A percentile compares a stretch with the other conserved stretches of the same genome.
phyloP scores from a whole-genome alignment of 2,329 filamentous ascomycete genomes.

The Alternaria triticimaculans region DNA sequence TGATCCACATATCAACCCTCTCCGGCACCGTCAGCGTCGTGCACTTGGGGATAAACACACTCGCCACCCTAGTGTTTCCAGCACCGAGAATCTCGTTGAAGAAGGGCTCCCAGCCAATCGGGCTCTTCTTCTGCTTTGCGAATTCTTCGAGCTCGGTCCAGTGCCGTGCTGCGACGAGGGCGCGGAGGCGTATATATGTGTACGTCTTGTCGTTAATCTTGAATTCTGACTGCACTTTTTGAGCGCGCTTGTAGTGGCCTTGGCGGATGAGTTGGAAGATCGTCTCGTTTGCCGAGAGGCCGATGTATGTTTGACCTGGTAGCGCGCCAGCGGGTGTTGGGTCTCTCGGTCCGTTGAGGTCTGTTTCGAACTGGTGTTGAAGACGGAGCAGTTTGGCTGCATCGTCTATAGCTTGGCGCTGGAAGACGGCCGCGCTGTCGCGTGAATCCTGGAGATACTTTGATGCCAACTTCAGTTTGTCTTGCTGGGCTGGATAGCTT shows the following conservation, averaged over 20 bases:
- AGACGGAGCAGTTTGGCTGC: conserved; percentile 79
- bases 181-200: conserved; percentile 86
- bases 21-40: conserved; percentile 71
- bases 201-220: conserved; percentile 89
- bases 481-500: conserved; percentile 71
- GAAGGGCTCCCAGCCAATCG: conserved; percentile 98
- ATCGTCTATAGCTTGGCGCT: conserved; percentile 79
- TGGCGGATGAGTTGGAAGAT: conserved; percentile 85
- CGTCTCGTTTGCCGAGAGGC: conserved; percentile 88
- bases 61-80: conserved; percentile 86
- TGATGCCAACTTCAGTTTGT: conserved; percentile 86
- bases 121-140: conserved; percentile 77
- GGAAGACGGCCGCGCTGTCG: conserved; percentile 72
- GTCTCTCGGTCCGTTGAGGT: conserved; percentile 64
- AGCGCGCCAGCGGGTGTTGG: conserved; percentile 46
- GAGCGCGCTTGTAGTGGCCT: conserved; percentile 82
- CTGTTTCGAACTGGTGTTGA: conserved; percentile 86
- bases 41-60: conserved; percentile 87
- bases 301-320: conserved; percentile 67
- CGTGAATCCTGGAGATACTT: conserved; percentile 85
- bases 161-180: conserved; percentile 85
- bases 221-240: conserved; percentile 90
- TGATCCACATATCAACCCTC: conserved; percentile 90
- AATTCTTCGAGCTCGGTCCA: conserved; percentile 94
- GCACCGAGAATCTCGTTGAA: conserved; percentile 88